phyloP scores from a whole-genome alignment of 805 yeast genomes.

The Nakazawaea laoshanensis region DNA sequence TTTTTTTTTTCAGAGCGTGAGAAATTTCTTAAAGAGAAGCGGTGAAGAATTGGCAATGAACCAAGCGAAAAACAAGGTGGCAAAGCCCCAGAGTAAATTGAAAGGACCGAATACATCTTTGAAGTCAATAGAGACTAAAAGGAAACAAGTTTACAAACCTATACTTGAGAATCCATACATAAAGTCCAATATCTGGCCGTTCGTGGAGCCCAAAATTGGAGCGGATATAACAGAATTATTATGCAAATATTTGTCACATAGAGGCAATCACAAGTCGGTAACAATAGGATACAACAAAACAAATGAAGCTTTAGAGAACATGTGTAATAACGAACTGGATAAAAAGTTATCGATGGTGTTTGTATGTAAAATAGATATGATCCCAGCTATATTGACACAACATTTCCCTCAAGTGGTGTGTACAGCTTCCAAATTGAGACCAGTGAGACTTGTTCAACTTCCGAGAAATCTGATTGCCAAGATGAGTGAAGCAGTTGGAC shows the following conservation, averaged over 20 bases:
- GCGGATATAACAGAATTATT: constrained; percentile 22
- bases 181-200: constrained; percentile 31
- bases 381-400: constrained; percentile 40
- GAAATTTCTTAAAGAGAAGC: too few relatives aligned
- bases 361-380: constrained; percentile 51
- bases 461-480: constrained; percentile 34
- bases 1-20: too few relatives aligned
- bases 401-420: constrained; percentile 51
- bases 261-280: constrained; percentile 18
- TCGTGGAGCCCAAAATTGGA: constrained; percentile 23
- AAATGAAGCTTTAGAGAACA: constrained; percentile 35
- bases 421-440: constrained; percentile 28
- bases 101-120: constrained; percentile 32
- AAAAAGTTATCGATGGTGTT: constrained; percentile 32
- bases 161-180: constrained; percentile 58
- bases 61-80: too few relatives aligned
- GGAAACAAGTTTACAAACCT: constrained; percentile 55
- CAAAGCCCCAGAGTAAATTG: too few relatives aligned
- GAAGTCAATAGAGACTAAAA: constrained; percentile 39
- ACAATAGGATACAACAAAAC: constrained; percentile 50
- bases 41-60: too few relatives aligned
- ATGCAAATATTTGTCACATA: constrained; percentile 16
- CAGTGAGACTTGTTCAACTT: constrained; percentile 49
- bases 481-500: constrained; percentile 23
- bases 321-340: constrained; percentile 22